A percentile compares a stretch with the other conserved stretches of the same genome.
phyloP scores from a whole-genome alignment of 768 basidiomycete species.

The Pulveroboletus sp. region DNA sequence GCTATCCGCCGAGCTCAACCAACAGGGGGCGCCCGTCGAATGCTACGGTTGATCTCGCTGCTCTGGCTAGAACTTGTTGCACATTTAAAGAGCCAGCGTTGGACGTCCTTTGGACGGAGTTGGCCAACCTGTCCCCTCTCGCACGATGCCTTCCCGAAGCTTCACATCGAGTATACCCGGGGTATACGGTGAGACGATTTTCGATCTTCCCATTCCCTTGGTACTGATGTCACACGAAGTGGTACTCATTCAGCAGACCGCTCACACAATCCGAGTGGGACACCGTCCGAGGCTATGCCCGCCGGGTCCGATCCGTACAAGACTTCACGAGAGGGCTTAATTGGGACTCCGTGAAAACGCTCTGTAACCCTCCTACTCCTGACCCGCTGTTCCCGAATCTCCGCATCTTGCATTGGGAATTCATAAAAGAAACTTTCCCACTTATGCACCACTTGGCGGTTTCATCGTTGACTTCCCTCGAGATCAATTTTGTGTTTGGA shows the following conservation, averaged over 20 bases:
- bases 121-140: slow-evolving; percentile 10
- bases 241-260: slow-evolving; percentile 6
- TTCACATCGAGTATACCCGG: not conserved
- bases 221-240: not conserved
- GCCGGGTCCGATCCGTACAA: slow-evolving; percentile 4
- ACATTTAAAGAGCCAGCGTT: slow-evolving; percentile 19
- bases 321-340: slow-evolving; percentile 14
- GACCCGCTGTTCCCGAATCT: slow-evolving; percentile 20
- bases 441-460: slow-evolving; percentile 16
- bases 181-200: not conserved
- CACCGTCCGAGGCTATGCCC: slow-evolving; percentile 3
- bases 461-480: slow-evolving; percentile 14
- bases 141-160: slow-evolving; percentile 9
- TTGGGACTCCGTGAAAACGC: slow-evolving; percentile 8
- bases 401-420: slow-evolving; percentile 20
- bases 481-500: slow-evolving; percentile 19
- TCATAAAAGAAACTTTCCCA: slow-evolving; percentile 12
- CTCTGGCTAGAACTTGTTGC: slow-evolving; percentile 14
- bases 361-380: slow-evolving; percentile 14
- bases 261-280: slow-evolving; percentile 3
- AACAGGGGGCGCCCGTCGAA: not conserved
- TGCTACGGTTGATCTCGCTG: slow-evolving; percentile 8
- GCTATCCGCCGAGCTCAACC: not conserved
- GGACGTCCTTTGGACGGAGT: slow-evolving; percentile 16
- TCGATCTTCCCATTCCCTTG: no score